These are phyloP conservation scores for Cyberlindnera mycetangii DNA, from an alignment of 805 yeast genomes.

Conservation along the genomic window DNA sequence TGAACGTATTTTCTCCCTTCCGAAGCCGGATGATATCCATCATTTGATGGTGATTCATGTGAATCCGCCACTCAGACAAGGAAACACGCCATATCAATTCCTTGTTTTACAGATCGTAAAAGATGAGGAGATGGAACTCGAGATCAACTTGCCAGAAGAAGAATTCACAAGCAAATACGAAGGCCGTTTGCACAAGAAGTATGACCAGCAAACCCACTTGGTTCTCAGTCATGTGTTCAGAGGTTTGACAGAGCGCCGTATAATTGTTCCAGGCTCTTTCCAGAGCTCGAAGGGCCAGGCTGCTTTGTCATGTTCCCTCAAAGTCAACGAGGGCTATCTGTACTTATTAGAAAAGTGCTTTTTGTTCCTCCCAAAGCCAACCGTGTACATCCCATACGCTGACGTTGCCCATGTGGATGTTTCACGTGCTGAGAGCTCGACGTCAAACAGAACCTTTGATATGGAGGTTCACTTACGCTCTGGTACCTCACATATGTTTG, in stretches of 20 bases:
- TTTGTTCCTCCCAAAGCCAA: constrained; percentile 90
- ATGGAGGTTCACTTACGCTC: constrained; percentile 71
- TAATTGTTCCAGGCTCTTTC: constrained; percentile 82
- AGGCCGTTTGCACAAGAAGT: constrained; percentile 66
- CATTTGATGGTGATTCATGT: constrained; percentile 85
- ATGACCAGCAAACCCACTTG: constrained; percentile 81
- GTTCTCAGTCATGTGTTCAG: constrained; percentile 86
- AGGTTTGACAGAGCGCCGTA: constrained; percentile 85
- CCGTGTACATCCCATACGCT: constrained; percentile 82
- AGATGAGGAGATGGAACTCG: constrained; percentile 90
- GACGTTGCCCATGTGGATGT: constrained; percentile 77
- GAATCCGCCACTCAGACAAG: constrained; percentile 97
- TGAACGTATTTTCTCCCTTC: constrained; percentile 86
- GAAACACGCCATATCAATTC: constrained; percentile 95
- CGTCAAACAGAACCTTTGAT: constrained; percentile 87
- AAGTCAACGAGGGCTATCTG: constrained; percentile 92
- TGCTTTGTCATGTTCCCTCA: constrained; percentile 87
- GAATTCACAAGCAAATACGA: constrained; percentile 76
- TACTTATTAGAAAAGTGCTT: constrained; percentile 92
- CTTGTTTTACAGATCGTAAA: constrained; percentile 83
- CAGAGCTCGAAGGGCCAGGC: constrained; percentile 74
- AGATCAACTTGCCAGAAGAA: constrained; percentile 77
- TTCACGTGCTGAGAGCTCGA: constrained; percentile 77
- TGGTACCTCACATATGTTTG: constrained; percentile 74
- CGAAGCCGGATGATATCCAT: constrained; percentile 91